Evolutionary conservation across 2,329 filamentous ascomycete species (phyloP).

Genomic region (Clathrospora elynae): DNA sequence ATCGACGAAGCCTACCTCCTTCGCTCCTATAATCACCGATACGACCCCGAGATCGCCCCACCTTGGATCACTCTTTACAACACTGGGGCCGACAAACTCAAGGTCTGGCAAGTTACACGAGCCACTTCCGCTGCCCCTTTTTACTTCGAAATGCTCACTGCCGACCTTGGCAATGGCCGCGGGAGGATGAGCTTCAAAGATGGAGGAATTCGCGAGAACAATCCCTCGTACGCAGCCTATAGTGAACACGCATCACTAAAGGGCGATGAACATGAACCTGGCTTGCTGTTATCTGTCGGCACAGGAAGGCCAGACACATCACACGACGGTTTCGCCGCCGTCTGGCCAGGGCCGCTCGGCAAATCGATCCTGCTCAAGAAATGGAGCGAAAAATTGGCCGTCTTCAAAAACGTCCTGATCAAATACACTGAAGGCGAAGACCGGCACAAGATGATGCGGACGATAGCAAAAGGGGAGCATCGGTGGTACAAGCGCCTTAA

Average conservation of each 20-base stretch:
- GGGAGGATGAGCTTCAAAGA: constrained; percentile 55
- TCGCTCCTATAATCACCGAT: constrained; percentile 56
- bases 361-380: constrained; percentile 50
- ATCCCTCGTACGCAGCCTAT: constrained; percentile 55
- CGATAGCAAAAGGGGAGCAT: constrained; percentile 54
- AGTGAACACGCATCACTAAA: constrained; percentile 55
- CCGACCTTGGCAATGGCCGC: constrained; percentile 47
- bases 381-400: constrained; percentile 55
- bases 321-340: constrained; percentile 54
- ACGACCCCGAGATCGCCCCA: constrained; percentile 48
- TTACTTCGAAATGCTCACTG: constrained; percentile 57
- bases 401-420: constrained; percentile 57
- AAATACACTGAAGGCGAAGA: constrained; percentile 59
- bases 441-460: constrained; percentile 54
- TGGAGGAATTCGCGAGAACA: constrained; percentile 58
- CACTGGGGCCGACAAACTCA: constrained; percentile 52
- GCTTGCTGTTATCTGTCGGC: constrained; percentile 54
- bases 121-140: constrained; percentile 60
- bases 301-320: constrained; percentile 53
- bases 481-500: constrained; percentile 59
- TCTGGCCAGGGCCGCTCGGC: constrained; percentile 54
- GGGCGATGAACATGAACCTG: constrained; percentile 51
- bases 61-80: constrained; percentile 57
- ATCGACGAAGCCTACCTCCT: constrained; percentile 57
- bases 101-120: constrained; percentile 59